Percentiles rank a stretch among this genome's conserved stretches.
Conservation (phyloP, 1,284 basidiomycete genomes). For the Rhodotorula mucilaginosa region DNA sequence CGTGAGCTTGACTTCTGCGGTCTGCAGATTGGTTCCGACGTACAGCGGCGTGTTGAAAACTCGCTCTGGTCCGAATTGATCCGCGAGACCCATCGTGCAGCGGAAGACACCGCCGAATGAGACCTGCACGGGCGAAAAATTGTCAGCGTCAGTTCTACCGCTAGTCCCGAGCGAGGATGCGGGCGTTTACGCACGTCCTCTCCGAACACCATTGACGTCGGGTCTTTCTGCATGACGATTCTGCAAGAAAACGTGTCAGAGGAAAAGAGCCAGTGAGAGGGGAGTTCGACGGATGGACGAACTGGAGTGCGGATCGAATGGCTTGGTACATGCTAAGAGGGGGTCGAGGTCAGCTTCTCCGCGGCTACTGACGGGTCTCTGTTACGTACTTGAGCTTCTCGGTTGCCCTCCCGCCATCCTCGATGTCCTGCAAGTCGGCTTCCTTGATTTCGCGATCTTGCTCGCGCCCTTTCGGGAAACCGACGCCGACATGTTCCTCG, state of each 20-base stretch:
- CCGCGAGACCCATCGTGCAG: conserved; percentile 74
- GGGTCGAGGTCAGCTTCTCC: background rate
- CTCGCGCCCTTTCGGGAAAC: background rate
- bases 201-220: conserved; percentile 85
- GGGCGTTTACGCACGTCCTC: conserved; percentile 68
- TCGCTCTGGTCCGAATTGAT: conserved; percentile 86
- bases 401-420: conserved; percentile 28
- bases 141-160: too few relatives aligned
- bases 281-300: background rate
- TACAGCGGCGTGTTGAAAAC: conserved; percentile 89
- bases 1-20: background rate
- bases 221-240: conserved; percentile 77
- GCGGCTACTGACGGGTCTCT: too few relatives aligned
- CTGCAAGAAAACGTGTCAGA: conserved; percentile 49
- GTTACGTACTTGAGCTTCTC: conserved; percentile 33
- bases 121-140: too few relatives aligned
- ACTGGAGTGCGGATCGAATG: conserved; percentile 34
- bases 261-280: fast-evolving
- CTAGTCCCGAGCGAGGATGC: too few relatives aligned
- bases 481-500: conserved; percentile 26
- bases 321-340: conserved; percentile 35
- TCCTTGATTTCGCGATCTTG: conserved; percentile 17
- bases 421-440: conserved; percentile 20
- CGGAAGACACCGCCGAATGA: conserved; percentile 86
- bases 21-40: background rate